Evolutionary conservation across 2,329 filamentous ascomycete genomes (phyloP), one percentile per base, ranked within the genome.

Genomic region (Venturia effusa): DNA sequence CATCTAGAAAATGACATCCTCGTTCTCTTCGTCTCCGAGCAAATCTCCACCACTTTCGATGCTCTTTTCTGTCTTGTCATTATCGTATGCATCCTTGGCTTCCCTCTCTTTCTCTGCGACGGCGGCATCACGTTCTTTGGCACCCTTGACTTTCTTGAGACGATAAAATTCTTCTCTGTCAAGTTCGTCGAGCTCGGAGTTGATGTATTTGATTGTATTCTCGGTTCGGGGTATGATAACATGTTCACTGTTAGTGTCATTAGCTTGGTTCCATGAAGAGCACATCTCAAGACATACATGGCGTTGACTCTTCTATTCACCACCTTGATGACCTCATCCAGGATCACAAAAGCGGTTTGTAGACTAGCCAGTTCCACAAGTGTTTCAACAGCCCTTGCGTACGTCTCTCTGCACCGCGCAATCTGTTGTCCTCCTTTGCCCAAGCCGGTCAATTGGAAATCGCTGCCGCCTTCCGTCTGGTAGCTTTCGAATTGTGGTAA

Each of bases 181-280:
- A 61, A 99, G 82, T 78, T 99, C 94, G 73, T 99, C 94, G 19
- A 99, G 84, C 75, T 99, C 94, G 0, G 93, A 96, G 79, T 97
- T 97, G 82, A 97, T 97, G 73, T 97, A 99, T 79, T 96, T 97
- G 80, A 99, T 99, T n/a, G 94, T 99, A 73, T 97, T 99, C 75
- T 99, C 94, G 17, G 94, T 99, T 68, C 94, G 84, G 15, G 94
- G 94, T 71, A 99, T 99, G 70, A 99, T 97, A 70, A 99, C 90
- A 75, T 95, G 89, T 76, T 94, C 90, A 71, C 85, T 89, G 68
- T 30, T 45, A 34, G n/a, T 19, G 11, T 40, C 54, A 64, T 72
- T 61, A 71, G 71, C 64, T 34, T 55, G 22, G 13, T 45, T 10
- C 5, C 4, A 27, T 7, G 22, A 34, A 37, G 43, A 54, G 40